Percentiles rank a stretch among this genome's conserved stretches.
These are phyloP conservation scores for Metschnikowia proteae DNA, from an alignment of 805 yeast genomes.

Conservation along the genomic window DNA sequence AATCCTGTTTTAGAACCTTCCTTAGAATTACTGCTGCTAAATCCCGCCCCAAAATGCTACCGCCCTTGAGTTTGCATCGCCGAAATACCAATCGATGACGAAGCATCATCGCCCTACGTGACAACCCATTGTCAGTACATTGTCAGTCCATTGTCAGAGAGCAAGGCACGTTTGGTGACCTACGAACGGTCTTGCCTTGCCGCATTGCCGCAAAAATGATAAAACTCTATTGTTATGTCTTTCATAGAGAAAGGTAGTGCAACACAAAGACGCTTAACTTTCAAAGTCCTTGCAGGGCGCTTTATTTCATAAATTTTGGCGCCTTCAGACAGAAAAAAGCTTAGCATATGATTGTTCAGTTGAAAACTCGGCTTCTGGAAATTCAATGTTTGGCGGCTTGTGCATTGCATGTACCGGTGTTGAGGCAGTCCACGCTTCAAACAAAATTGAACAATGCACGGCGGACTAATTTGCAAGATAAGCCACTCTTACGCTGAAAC, in stretches of 20 bases:
- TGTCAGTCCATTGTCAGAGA: neutral
- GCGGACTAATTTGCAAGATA: neutral
- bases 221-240: neutral
- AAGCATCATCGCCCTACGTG: neutral
- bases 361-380: neutral
- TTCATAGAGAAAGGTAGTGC: neutral
- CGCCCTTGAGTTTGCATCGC: neutral
- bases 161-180: neutral
- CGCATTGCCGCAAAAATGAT: neutral
- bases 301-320: neutral
- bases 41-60: neutral
- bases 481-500: neutral
- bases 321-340: neutral
- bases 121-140: neutral
- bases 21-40: neutral
- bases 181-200: neutral
- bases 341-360: neutral
- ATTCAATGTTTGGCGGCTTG: neutral
- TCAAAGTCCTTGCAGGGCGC: neutral
- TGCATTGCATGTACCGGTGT: neutral
- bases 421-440: neutral
- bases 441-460: constrained; percentile 1
- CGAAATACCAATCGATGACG: neutral
- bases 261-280: neutral
- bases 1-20: neutral